Conservation (phyloP, 495 filamentous ascomycete species). For the Penicillium parvum region DNA sequence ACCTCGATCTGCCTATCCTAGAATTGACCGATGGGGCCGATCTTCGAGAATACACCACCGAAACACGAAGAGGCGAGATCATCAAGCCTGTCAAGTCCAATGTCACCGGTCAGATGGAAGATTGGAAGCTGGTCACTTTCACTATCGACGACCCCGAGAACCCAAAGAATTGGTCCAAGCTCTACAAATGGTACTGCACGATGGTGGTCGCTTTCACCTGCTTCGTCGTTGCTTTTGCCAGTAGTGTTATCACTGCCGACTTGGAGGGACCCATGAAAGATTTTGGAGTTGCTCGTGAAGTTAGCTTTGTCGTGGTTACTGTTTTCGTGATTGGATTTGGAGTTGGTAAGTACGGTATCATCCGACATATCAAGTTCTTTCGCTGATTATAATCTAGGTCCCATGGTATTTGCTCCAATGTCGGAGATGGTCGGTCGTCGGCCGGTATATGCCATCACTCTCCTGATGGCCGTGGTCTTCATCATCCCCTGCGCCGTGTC, state of each 20-base stretch:
- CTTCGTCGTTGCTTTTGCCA: conserved; percentile 64
- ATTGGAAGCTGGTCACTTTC: conserved; percentile 73
- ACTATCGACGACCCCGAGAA: conserved; percentile 55
- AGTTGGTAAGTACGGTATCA: conserved; percentile 53
- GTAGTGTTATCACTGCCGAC: conserved; percentile 64
- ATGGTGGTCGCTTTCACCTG: conserved; percentile 53
- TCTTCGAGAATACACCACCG: conserved; percentile 59
- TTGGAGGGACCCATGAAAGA: conserved; percentile 53
- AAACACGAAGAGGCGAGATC: conserved; percentile 57
- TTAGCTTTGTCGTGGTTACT: conserved; percentile 61
- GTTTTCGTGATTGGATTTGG: conserved; percentile 79
- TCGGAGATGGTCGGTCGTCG: conserved; percentile 67
- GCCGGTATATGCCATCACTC: conserved; percentile 54
- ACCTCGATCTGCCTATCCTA: conserved; percentile 55
- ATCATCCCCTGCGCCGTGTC: conserved; percentile 73
- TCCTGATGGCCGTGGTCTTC: conserved; percentile 67
- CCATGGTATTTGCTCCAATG: conserved; percentile 78
- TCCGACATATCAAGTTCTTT: neutral
- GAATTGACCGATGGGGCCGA: conserved; percentile 56
- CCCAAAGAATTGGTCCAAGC: conserved; percentile 56
- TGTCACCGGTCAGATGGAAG: conserved; percentile 45
- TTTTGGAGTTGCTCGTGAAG: conserved; percentile 62
- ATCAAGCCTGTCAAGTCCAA: conserved; percentile 50
- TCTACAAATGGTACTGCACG: conserved; percentile 64
- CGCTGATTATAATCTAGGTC: conserved; percentile 38